These are phyloP conservation scores for Saturnispora saitoi DNA, from an alignment of 805 yeast species.

Conservation along the genomic window DNA sequence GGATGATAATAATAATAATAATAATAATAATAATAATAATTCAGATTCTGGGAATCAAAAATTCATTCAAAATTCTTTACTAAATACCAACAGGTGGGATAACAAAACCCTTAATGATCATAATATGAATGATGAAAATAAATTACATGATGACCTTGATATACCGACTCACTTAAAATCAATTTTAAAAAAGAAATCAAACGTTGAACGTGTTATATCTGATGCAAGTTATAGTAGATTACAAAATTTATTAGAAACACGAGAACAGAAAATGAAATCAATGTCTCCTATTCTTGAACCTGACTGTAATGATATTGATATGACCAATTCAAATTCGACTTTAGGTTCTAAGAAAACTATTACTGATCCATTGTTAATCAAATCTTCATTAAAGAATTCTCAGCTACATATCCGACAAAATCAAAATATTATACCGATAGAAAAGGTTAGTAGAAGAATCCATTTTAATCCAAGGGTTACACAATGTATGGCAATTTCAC, in stretches of 20 bases:
- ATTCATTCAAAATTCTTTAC: neutral
- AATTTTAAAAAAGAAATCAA: conserved; percentile 78
- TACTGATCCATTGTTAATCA: conserved; percentile 6
- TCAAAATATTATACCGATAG: neutral
- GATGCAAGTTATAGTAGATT: conserved; percentile 36
- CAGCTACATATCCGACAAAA: conserved; percentile 8
- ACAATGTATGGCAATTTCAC: conserved; percentile 77
- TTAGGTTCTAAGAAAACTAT: conserved; percentile 11
- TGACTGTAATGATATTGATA: conserved; percentile 11
- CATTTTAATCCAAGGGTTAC: conserved; percentile 93
- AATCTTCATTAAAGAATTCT: conserved; percentile 14
- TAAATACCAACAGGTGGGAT: neutral
- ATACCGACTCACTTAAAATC: conserved; percentile 51
- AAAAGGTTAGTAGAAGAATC: conserved; percentile 43
- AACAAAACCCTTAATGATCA: conserved; percentile 1
- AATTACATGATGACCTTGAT: neutral
- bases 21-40: neutral
- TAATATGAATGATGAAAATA: conserved; percentile 7
- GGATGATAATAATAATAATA: neutral
- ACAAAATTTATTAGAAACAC: conserved; percentile 25
- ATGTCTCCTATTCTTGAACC: conserved; percentile 28
- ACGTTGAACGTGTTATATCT: conserved; percentile 69
- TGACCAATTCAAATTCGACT: conserved; percentile 7
- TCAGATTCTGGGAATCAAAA: neutral
- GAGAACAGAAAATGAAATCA: conserved; percentile 25